Base-by-base conservation (phyloP, 169 alveolate genomes). In the Miamiensis avidus region DNA sequence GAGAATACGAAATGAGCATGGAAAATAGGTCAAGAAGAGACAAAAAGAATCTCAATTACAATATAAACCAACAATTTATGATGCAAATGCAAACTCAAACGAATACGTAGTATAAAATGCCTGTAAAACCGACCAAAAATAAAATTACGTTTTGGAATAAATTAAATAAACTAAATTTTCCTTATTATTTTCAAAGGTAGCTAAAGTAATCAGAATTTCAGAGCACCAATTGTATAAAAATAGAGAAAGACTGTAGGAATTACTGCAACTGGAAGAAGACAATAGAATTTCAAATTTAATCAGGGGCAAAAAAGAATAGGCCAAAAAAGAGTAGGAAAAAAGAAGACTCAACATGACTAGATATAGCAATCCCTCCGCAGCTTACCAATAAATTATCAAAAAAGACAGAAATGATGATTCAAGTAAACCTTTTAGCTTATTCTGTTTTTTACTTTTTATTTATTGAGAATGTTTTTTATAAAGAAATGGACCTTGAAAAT, bases 1-100 rank as follows among this genome's bases (percentile, higher is more conserved):
- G 88, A 73, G 90, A 89, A 86, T 78, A 90, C 49, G 93, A 92
- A 49, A 20, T 20, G 20, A 49, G 20, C 76, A 87, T 84, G 84
- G 88, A 87, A 75, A 83, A 86, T 83, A 92, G 91, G 83, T 49
- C 93, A 29, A 76, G 95, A 84, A 81, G 94, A 85, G 90, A 91
- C 32, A 89, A 92, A 83, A 86, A 86, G 31, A 89, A 91, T 74
- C 89, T 78, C 88, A 89, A 83, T 77, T 92, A 88, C 83, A 91
- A 92, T 81, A 91, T 83, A 29, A 95, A 90, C 69, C 86, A 75
- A 74, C 87, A 75, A 82, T 90, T 76, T 84, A 85, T 79, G 32
- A 91, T 82, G 84, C 83, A 78, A 79, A 84, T 25, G 83, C 72
- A 77, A 91, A 84, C 88, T 85, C 65, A 33, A 82, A 82, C 31